Evolutionary conservation across 2,329 filamentous ascomycete genomes (phyloP), one percentile per base, ranked within the genome.

Genomic region (Ascocoryne sarcoides): DNA sequence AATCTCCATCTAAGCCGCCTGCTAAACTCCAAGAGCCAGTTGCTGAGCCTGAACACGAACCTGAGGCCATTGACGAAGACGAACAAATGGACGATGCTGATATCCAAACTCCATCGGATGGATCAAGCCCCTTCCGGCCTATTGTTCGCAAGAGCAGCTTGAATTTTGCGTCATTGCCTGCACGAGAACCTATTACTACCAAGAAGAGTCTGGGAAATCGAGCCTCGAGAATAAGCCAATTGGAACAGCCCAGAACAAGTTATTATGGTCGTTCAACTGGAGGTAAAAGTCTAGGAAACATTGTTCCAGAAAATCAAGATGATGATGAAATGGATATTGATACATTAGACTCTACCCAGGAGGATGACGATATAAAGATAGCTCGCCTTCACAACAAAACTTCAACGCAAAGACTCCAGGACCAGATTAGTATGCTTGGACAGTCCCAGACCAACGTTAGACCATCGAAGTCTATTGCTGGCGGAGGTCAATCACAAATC

Each of bases 331-430:
- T 74, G 63, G 68, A 79, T 31, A 52, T 69, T 16, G 62, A 44
- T 30, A 19, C 39, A 12, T 26, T 34, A 18, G 36, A 32, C 30
- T 23, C 42, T 4, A 54, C 60, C 14, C 49, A 54, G 4, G 56
- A 62, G 16, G 61, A 67, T 33, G 55, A 67, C 21, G 71, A 77
- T 17, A 64, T 66, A 2, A 69, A 70, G 29, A 46, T 56, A 38
- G 70, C 73, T 4, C 74, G 70, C 50, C 62, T 73, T 2, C 82
- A 90, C 56, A 87, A 79, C 62, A 93, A 93, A 60, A 89, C 87
- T 0, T 93, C 92, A n/a, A 95, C 92, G 0, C 89, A 96, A 60
- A 74, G 85, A 32, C 69, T 98, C 12, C 88, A 95, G 50, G 90
- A 96, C 54, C 87, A 89, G 53, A 96, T 98, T 53, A 94, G 80